A percentile compares a stretch with the other conserved stretches of the same genome.
phyloP scores from a whole-genome alignment of 164 flowering plant genomes.

The Aristolochia californica region DNA sequence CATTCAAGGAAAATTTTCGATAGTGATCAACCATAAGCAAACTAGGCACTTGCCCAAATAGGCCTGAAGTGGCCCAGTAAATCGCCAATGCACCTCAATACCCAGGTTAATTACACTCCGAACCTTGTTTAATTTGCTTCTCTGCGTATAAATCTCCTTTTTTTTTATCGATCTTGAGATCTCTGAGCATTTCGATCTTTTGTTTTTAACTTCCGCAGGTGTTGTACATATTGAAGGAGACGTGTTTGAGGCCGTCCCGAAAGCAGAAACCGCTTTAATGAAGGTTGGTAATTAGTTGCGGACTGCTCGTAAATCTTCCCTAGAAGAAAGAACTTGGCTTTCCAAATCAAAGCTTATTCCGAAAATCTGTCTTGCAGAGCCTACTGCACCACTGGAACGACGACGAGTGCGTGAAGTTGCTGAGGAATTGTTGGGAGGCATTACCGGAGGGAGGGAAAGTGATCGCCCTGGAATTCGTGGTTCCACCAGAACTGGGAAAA shows the following conservation, averaged over 20 bases:
- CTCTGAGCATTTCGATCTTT: background rate
- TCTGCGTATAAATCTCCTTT: background rate
- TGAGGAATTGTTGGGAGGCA: slow-evolving; percentile 23
- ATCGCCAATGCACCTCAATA: slow-evolving; percentile 12
- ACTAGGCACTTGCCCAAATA: too few species aligned
- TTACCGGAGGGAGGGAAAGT: slow-evolving; percentile 28
- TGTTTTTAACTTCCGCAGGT: background rate
- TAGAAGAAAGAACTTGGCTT: too few species aligned
- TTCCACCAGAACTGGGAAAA: slow-evolving; percentile 16
- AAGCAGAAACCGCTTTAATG: slow-evolving; percentile 83
- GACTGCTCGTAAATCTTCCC: too few species aligned
- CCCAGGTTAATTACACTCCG: slow-evolving; percentile 10
- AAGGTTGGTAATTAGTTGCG: too few species aligned
- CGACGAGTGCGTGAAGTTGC: slow-evolving; percentile 19
- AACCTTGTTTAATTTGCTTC: background rate
- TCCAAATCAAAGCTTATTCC: too few species aligned
- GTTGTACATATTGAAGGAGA: slow-evolving; percentile 81
- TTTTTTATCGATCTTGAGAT: background rate
- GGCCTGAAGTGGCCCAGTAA: too few species aligned
- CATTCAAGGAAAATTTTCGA: background rate
- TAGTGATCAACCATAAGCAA: background rate
- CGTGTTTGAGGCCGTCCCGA: too few species aligned
- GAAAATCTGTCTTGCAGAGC: background rate
- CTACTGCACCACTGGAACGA: slow-evolving; percentile 23
- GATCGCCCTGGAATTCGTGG: slow-evolving; percentile 19